phyloP scores from a whole-genome alignment of 2,329 filamentous ascomycete species.

The Thelonectria olida region DNA sequence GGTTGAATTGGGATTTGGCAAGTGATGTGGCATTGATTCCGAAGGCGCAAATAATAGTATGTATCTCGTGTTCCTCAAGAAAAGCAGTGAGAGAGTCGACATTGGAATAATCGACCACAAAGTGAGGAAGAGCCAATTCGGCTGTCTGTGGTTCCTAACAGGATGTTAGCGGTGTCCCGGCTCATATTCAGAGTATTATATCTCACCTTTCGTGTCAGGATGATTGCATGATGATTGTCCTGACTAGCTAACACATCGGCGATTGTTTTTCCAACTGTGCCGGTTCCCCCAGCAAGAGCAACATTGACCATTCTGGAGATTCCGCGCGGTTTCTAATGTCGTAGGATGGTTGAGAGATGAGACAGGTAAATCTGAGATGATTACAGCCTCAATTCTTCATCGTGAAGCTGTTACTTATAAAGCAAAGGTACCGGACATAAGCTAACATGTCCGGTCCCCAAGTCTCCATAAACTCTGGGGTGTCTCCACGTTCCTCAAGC shows the following conservation, averaged over 20 bases:
- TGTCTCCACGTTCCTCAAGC: background rate
- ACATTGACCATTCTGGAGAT: background rate
- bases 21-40: background rate
- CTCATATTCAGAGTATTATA: background rate
- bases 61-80: background rate
- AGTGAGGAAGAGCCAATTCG: background rate
- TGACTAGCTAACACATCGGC: background rate
- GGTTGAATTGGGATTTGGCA: background rate
- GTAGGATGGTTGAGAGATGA: background rate
- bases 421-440: too few relatives aligned
- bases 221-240: background rate
- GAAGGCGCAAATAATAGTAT: background rate
- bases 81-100: background rate
- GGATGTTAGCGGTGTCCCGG: background rate
- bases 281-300: conserved; percentile 6
- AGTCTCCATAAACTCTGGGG: background rate
- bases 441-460: too few relatives aligned
- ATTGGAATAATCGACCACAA: conserved; percentile 4
- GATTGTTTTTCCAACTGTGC: background rate
- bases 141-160: background rate
- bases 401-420: background rate
- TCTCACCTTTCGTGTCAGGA: background rate
- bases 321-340: background rate
- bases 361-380: too few relatives aligned
- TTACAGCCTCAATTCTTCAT: background rate